Evolutionary conservation across 2,329 filamentous ascomycete genomes (phyloP), one percentile per base, ranked within the genome.

Genomic region (Pseudogymnoascus sp.): DNA sequence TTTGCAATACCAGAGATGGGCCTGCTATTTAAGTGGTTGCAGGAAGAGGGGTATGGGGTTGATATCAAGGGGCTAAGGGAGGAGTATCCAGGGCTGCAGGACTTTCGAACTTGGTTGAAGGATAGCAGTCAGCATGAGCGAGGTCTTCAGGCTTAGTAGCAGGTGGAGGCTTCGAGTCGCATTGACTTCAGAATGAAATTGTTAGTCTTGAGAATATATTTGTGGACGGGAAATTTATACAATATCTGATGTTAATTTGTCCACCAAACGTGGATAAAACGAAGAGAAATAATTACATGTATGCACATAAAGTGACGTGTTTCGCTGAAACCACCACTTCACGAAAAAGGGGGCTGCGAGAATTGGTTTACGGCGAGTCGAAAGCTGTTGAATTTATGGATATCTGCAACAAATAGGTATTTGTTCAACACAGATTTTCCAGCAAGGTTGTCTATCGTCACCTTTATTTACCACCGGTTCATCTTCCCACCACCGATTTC

Each of bases 71-170:
- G 65, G 59, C 63, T 79, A 67, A 77, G 70, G 69, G 71, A 73
- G 64, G 72, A 74, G 65, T 74, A 81, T 68, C 75, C 76, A 4
- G 73, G 72, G 60, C 60, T 82, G 66, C 74, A 74, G 68, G 74
- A 76, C 63, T 79, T 81, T 67, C 73, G 74, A 64, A 74, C 72
- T 5, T 82, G 79, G 78, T 63, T 82, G 66, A 70, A 71, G 68
- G 74, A 75, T 69, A 75, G 76, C 64, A 70, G 69, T 65, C 47
- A 31, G 5, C 25, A 31, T 10, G 25, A 16, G 25, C 47, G 25
- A 31, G 4, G 21, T n/a, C 21, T 14, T 6, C 21, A n/a, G 12
- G 6, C 21, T n/a, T 47, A 47, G 42, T 14, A 25, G 12, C 25
- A n/a, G 12, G 6, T 47, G 7, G 21, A 7, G 5, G 21, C 8